phyloP scores from a whole-genome alignment of 768 basidiomycete genomes.

The Sarcomyxa edulis region DNA sequence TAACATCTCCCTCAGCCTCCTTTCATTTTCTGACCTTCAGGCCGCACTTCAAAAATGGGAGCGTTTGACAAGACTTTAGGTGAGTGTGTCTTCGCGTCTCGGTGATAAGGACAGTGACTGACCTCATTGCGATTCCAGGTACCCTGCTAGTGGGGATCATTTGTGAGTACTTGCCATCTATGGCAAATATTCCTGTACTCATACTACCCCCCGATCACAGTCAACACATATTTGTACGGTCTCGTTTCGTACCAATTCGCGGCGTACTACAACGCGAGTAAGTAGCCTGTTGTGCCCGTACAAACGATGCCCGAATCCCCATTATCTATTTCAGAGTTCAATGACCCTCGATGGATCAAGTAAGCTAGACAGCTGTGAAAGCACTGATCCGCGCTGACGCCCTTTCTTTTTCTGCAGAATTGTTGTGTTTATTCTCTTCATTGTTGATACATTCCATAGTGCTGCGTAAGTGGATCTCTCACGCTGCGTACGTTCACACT shows the following conservation, averaged over 20 bases:
- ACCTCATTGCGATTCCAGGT: too few relatives aligned
- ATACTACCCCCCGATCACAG: slow-evolving; percentile 7
- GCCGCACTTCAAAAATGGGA: too few relatives aligned
- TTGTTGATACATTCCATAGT: slow-evolving; percentile 32
- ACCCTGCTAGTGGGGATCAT: slow-evolving; percentile 20
- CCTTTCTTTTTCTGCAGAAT: slow-evolving; percentile 12
- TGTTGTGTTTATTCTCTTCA: slow-evolving; percentile 26
- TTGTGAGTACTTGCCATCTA: slow-evolving; percentile 11
- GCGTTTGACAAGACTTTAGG: too few relatives aligned
- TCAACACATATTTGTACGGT: slow-evolving; percentile 26
- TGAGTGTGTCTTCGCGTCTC: too few relatives aligned
- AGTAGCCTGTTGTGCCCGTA: slow-evolving; percentile 7
- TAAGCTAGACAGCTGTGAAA: too few relatives aligned
- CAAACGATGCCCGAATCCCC: slow-evolving; percentile 1
- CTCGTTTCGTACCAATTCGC: slow-evolving; percentile 34
- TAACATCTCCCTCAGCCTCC: too few relatives aligned
- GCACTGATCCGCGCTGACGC: neutral
- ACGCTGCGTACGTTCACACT: slow-evolving; percentile 1
- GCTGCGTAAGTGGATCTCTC: slow-evolving; percentile 20
- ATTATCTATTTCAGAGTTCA: slow-evolving; percentile 22
- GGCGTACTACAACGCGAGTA: slow-evolving; percentile 26
- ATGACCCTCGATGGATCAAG: slow-evolving; percentile 32
- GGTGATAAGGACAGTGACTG: too few relatives aligned
- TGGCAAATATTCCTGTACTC: neutral
- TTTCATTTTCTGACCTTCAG: too few relatives aligned